Percentiles rank a stretch among this genome's conserved stretches.
Conservation (phyloP, 495 filamentous ascomycete genomes). For the Diplogelasinospora grovesii region DNA sequence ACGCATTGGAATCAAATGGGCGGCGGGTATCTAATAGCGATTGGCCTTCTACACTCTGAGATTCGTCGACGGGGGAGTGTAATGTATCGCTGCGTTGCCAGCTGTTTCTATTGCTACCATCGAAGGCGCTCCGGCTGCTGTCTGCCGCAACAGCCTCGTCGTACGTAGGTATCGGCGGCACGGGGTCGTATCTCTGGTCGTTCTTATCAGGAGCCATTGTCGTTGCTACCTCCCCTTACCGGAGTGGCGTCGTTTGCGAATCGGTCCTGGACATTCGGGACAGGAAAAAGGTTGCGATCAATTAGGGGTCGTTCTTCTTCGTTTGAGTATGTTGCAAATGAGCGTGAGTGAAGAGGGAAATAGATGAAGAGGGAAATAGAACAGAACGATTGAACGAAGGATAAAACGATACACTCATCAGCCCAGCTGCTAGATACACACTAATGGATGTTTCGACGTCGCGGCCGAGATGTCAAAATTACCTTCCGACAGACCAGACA, state of each 20-base stretch:
- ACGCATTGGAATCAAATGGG: conserved; percentile 21
- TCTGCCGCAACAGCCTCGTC: conserved; percentile 68
- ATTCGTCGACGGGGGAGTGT: conserved; percentile 30
- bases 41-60: conserved; percentile 40
- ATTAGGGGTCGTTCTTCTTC: too few relatives aligned
- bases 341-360: not conserved
- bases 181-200: conserved; percentile 49
- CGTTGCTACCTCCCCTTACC: conserved; percentile 9
- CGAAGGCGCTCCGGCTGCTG: too few relatives aligned
- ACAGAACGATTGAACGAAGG: too few relatives aligned
- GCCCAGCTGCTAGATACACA: too few relatives aligned
- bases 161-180: conserved; percentile 85
- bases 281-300: not conserved
- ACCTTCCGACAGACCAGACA: too few relatives aligned
- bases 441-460: too few relatives aligned
- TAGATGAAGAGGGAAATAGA: too few relatives aligned
- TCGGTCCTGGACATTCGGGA: conserved; percentile 15
- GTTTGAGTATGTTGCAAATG: too few relatives aligned
- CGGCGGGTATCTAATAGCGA: conserved; percentile 48
- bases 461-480: too few relatives aligned
- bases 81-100: conserved; percentile 14
- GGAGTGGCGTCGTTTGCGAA: conserved; percentile 3
- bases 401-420: too few relatives aligned
- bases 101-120: not conserved
- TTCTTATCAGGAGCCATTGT: conserved; percentile 41